phyloP scores from a whole-genome alignment of 345 rosid species.

The Anastatica hierochuntica region DNA sequence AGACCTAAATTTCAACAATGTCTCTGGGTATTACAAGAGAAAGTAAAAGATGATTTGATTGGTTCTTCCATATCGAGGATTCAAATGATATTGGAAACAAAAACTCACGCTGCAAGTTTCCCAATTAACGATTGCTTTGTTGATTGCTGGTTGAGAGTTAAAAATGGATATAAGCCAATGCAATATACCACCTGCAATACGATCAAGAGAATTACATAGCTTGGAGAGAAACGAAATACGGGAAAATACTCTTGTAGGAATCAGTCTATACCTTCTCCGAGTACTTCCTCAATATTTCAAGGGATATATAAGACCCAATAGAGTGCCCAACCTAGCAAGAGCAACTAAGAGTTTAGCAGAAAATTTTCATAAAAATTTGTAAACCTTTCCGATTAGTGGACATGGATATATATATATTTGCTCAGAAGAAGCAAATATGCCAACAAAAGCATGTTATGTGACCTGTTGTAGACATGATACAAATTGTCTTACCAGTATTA shows the following conservation, averaged over 20 bases:
- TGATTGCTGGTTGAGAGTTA: slow-evolving; percentile 51
- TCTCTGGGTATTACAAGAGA: neutral
- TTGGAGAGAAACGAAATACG: neutral
- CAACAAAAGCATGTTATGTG: neutral
- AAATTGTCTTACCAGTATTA: slow-evolving; percentile 45
- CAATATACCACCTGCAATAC: slow-evolving; percentile 39
- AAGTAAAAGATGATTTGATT: neutral
- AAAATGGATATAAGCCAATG: slow-evolving; percentile 71
- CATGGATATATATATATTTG: too few relatives aligned
- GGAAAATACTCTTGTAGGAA: neutral
- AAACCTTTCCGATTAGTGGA: too few relatives aligned
- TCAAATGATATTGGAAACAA: neutral
- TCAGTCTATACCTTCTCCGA: slow-evolving; percentile 41
- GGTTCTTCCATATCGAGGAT: neutral
- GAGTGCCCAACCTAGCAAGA: slow-evolving; percentile 75
- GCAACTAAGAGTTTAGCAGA: neutral
- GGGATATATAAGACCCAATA: slow-evolving; percentile 62
- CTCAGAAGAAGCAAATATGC: neutral
- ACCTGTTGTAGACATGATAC: neutral
- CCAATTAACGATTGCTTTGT: slow-evolving; percentile 38
- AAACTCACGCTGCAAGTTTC: slow-evolving; percentile 45
- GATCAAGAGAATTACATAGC: neutral
- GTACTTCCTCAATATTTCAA: slow-evolving; percentile 46
- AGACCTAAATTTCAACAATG: slow-evolving; percentile 49
- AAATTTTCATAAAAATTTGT: neutral